Evolutionary conservation across 179 eudicot genomes (phyloP).

Genomic region (Kewa caespitosa): DNA sequence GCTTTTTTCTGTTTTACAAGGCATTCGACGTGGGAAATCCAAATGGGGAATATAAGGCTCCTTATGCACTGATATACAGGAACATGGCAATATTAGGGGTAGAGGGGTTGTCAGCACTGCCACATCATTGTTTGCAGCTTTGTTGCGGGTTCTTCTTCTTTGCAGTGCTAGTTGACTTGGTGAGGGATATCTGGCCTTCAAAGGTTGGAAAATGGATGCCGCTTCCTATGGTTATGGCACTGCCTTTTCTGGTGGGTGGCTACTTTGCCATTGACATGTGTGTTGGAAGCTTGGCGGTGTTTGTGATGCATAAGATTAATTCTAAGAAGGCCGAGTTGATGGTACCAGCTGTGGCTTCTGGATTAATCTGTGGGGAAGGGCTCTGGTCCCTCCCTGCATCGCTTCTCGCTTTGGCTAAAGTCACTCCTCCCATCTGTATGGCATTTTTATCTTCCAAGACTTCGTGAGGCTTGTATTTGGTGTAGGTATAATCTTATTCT

Average conservation of each 20-base stretch:
- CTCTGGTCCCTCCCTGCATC: slow-evolving; percentile 79
- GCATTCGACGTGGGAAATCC: slow-evolving; percentile 79
- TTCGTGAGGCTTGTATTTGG: neutral
- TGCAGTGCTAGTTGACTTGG: slow-evolving; percentile 49
- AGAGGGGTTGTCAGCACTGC: slow-evolving; percentile 73
- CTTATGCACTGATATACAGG: slow-evolving; percentile 69
- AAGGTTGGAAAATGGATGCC: slow-evolving; percentile 66
- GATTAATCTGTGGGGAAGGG: slow-evolving; percentile 82
- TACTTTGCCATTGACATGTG: slow-evolving; percentile 70
- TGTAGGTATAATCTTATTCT: too few relatives aligned
- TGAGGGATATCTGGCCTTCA: slow-evolving; percentile 46
- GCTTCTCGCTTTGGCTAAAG: slow-evolving; percentile 61
- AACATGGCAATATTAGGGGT: slow-evolving; percentile 76
- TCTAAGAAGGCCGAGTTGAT: slow-evolving; percentile 51
- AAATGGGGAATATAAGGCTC: slow-evolving; percentile 73
- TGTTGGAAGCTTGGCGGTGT: slow-evolving; percentile 64
- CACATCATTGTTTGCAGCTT: slow-evolving; percentile 62
- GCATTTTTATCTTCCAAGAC: slow-evolving; percentile 48
- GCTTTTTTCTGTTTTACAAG: slow-evolving; percentile 67
- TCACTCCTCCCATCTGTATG: slow-evolving; percentile 79
- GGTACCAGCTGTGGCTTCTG: slow-evolving; percentile 82
- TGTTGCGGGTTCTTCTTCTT: slow-evolving; percentile 60
- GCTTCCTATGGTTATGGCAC: slow-evolving; percentile 71
- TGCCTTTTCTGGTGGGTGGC: slow-evolving; percentile 69
- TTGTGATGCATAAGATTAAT: slow-evolving; percentile 45